Base-by-base conservation (phyloP, 768 basidiomycete species). In the Kwoniella sp. region DNA sequence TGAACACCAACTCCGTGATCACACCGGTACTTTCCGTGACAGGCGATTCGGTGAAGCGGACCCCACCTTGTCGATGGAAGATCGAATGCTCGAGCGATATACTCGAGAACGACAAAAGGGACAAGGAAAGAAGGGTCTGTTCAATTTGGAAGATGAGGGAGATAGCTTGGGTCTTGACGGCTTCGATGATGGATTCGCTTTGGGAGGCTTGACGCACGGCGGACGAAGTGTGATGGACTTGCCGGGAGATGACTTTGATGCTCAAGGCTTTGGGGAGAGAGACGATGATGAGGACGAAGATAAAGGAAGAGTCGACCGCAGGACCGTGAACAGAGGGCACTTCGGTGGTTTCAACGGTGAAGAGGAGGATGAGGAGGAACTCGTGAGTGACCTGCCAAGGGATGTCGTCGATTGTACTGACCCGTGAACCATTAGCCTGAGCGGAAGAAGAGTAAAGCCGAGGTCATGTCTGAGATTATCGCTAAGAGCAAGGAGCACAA, bases 401-500 rank as follows among this genome's bases (percentile, higher is more conserved):
- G 56, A 48, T 19, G 17, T 19, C 8, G 40, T 44, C 7, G 4
- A 4, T 15, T 10, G 3, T 44, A 44, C 40, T 44, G 17, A 44
- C 17, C 40, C 17, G 40, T 9, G 3, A 9, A 44, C 63, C n/a
- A 3, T 10, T 72, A 93, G 90, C 89, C 89, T 8, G 85, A 86
- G 50, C 83, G 88, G 63, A 96, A 95, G 81, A 95, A 91, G 81
- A 86, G 88, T 3, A 96, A 95, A 80, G 88, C 90, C 1, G 94
- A 99, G 74, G 91, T 97, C 65, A 98, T 99, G 96, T 86, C 90
- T 0, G 96, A 99, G 78, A 90, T 99, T 33, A 91, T 99, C 49
- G 90, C 92, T 1, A 99, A 98, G 81, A 94, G 92, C 81, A 99
- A 99, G 80, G 87, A 88, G 54, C 87, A 98, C 82, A 97, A 95